phyloP scores from a whole-genome alignment of 495 filamentous ascomycete genomes.

The Hypoxylon subgilvum region DNA sequence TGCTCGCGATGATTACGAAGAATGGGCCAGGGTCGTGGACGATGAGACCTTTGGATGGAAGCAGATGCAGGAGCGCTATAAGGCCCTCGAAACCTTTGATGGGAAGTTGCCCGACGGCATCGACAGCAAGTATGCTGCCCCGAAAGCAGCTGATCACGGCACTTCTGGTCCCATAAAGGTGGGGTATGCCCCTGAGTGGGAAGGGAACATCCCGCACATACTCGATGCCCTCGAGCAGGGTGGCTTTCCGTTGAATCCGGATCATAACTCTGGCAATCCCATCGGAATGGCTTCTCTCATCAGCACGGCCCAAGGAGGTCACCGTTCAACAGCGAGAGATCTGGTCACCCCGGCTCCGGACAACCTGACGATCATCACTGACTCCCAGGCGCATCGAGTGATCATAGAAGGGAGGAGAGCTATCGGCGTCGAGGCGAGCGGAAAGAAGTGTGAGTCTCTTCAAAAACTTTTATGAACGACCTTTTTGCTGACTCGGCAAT shows the following conservation, averaged over 20 bases:
- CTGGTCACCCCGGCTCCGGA: slow-evolving; percentile 49
- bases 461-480: slow-evolving; percentile 7
- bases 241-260: slow-evolving; percentile 56
- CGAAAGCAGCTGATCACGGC: slow-evolving; percentile 53
- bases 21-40: slow-evolving; percentile 49
- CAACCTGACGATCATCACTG: slow-evolving; percentile 59
- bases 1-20: slow-evolving; percentile 64
- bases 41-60: slow-evolving; percentile 59
- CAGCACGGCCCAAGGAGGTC: slow-evolving; percentile 53
- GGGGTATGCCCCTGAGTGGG: slow-evolving; percentile 57
- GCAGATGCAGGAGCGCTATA: slow-evolving; percentile 53
- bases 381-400: slow-evolving; percentile 56
- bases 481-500: slow-evolving; percentile 9
- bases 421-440: slow-evolving; percentile 53
- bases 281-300: slow-evolving; percentile 59
- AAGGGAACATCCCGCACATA: slow-evolving; percentile 49
- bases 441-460: slow-evolving; percentile 35
- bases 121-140: slow-evolving; percentile 43
- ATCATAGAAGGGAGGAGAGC: slow-evolving; percentile 57
- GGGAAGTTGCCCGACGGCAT: slow-evolving; percentile 40
- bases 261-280: slow-evolving; percentile 66
- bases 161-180: slow-evolving; percentile 53
- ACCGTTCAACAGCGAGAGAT: slow-evolving; percentile 58
- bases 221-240: slow-evolving; percentile 51
- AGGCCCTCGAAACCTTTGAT: slow-evolving; percentile 60